phyloP scores from a whole-genome alignment of 352 stramenopile species.

The Pilasporangium apinafurcum region DNA sequence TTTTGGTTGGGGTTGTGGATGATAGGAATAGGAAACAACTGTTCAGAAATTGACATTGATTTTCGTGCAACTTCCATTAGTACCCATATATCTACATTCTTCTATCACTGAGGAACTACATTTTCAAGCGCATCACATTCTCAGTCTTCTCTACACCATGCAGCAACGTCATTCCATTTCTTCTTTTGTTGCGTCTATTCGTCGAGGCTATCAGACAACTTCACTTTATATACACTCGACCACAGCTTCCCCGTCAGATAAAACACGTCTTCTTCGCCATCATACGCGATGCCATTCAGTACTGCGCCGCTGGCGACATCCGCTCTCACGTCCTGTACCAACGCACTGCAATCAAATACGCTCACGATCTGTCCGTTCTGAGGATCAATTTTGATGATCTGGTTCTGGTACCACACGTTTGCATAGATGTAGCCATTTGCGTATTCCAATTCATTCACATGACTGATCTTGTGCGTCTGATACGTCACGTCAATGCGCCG shows the following conservation, averaged over 20 bases:
- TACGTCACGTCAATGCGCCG: conserved; percentile 65
- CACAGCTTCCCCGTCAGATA: conserved; percentile 94
- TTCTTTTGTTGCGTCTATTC: neutral
- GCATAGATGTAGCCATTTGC: conserved; percentile 90
- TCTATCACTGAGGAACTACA: too few species aligned
- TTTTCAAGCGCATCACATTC: too few species aligned
- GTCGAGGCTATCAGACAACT: conserved; percentile 20
- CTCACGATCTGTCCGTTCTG: conserved; percentile 72
- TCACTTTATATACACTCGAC: conserved; percentile 88
- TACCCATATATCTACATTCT: too few species aligned
- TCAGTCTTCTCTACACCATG: too few species aligned
- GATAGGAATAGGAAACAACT: too few species aligned
- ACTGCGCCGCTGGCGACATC: conserved; percentile 55
- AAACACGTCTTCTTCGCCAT: conserved; percentile 82
- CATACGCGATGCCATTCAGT: conserved; percentile 94
- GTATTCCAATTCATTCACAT: conserved; percentile 93
- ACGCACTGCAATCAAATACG: conserved; percentile 80
- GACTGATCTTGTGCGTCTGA: conserved; percentile 28
- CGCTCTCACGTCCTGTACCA: conserved; percentile 57
- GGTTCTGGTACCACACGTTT: conserved; percentile 93
- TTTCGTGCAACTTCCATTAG: too few species aligned
- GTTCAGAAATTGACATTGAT: too few species aligned
- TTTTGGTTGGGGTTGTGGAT: too few species aligned
- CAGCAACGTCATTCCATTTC: too few species aligned
- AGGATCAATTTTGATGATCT: conserved; percentile 92